Conservation (phyloP, 2,329 filamentous ascomycete genomes). For the Penicillium sp. region DNA sequence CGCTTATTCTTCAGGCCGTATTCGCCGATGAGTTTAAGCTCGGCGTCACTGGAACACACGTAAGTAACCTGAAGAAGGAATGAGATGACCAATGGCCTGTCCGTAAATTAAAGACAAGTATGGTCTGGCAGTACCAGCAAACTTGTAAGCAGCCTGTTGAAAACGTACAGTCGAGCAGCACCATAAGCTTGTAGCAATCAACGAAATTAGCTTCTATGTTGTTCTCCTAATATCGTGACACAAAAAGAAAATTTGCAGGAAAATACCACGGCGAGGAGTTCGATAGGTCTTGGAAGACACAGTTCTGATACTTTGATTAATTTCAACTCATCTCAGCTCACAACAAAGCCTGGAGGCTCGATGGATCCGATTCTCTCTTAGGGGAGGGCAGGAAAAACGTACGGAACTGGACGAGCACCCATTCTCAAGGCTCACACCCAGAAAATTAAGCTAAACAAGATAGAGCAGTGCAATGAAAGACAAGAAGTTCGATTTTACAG, state of each 20-base stretch:
- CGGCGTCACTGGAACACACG: neutral
- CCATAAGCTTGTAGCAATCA: neutral
- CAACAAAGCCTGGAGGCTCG: neutral
- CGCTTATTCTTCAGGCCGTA: neutral
- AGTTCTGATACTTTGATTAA: neutral
- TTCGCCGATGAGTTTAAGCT: neutral
- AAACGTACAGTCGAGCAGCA: neutral
- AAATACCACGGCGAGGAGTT: neutral
- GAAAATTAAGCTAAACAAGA: too few relatives aligned
- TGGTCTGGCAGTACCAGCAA: too few relatives aligned
- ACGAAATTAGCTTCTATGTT: too few relatives aligned
- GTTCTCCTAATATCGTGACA: neutral
- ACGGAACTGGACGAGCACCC: conserved; percentile 1
- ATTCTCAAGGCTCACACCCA: neutral
- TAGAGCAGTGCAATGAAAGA: too few relatives aligned
- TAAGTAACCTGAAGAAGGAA: too few relatives aligned
- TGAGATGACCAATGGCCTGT: too few relatives aligned
- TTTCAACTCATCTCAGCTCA: neutral
- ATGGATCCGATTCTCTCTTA: too few relatives aligned
- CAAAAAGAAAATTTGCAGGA: too few relatives aligned
- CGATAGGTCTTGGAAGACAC: neutral
- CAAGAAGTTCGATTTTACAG: too few relatives aligned
- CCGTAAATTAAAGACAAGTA: neutral
- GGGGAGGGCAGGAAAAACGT: neutral
- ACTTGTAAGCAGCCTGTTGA: too few relatives aligned